Conservation (phyloP, 2,329 filamentous ascomycete species). For the Stromatinia cepivora region DNA sequence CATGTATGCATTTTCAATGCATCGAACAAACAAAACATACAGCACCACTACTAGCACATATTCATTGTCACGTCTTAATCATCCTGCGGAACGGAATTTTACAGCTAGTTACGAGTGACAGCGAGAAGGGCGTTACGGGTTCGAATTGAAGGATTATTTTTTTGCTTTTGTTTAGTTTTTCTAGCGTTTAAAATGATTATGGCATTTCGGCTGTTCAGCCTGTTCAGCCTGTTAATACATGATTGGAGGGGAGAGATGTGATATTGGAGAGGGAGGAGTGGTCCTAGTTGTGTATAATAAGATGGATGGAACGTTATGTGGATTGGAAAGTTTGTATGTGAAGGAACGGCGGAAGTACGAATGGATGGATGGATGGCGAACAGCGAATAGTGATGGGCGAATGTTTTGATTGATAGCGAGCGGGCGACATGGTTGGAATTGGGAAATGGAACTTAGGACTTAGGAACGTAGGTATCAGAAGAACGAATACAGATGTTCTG, state of each 20-base stretch:
- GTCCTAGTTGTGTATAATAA: constrained; percentile 10
- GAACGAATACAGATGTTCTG: constrained; percentile 6
- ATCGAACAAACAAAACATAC: background rate
- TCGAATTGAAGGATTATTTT: background rate
- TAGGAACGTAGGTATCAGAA: background rate
- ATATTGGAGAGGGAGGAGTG: no score
- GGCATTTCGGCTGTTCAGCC: background rate
- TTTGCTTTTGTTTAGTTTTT: background rate
- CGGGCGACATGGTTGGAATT: background rate
- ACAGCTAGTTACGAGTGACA: background rate
- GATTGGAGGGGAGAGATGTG: background rate
- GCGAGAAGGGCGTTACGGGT: background rate
- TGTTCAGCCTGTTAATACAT: background rate
- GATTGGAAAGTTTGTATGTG: background rate
- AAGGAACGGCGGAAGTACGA: background rate
- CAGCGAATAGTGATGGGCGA: background rate
- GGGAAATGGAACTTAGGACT: background rate
- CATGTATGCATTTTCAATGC: background rate
- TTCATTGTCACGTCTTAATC: background rate
- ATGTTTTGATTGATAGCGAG: constrained; percentile 5
- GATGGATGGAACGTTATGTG: background rate
- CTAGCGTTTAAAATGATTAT: constrained; percentile 3
- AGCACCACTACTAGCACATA: background rate
- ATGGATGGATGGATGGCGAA: background rate
- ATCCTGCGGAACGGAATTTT: background rate